Conservation (phyloP, 2,329 filamentous ascomycete genomes). For the Colletotrichum sp. region DNA sequence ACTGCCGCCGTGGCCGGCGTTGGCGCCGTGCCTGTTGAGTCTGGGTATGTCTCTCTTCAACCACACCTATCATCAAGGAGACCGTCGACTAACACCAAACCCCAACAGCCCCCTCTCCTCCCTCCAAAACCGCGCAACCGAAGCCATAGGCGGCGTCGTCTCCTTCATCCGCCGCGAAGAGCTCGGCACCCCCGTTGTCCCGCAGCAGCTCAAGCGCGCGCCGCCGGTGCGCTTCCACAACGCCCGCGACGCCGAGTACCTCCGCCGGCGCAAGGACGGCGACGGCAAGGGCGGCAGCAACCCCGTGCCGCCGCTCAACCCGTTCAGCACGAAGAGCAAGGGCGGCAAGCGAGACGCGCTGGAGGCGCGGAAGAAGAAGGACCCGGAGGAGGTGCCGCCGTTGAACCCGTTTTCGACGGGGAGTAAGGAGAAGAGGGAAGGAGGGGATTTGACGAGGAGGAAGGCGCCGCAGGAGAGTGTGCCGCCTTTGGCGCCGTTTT, state of each 20-base stretch:
- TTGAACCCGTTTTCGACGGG: not conserved
- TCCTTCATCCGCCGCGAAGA: slow-evolving; percentile 13
- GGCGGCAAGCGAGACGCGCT: not conserved
- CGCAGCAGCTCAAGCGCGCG: not conserved
- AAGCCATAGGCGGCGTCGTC: slow-evolving; percentile 11
- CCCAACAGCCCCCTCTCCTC: not conserved
- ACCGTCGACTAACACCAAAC: not conserved
- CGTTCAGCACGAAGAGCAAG: not conserved
- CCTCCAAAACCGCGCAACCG: slow-evolving; percentile 8
- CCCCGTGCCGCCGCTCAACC: not conserved
- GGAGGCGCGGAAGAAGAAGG: not conserved
- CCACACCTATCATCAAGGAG: too few relatives aligned
- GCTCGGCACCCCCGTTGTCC: not conserved
- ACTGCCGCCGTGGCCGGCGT: slow-evolving; percentile 2
- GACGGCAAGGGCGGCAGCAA: not conserved
- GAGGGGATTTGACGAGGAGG: not conserved
- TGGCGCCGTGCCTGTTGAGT: not conserved
- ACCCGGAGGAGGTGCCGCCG: not conserved
- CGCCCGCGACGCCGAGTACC: not conserved
- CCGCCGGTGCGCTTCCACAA: not conserved
- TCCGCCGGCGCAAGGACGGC: not conserved
- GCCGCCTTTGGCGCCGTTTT: slow-evolving; percentile 6
- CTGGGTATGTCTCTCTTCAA: not conserved
- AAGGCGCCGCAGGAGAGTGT: slow-evolving; percentile 1
- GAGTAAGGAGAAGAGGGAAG: not conserved